These are phyloP conservation scores for Hibiscus trionum DNA, from an alignment of 345 rosid genomes.

Conservation along the genomic window DNA sequence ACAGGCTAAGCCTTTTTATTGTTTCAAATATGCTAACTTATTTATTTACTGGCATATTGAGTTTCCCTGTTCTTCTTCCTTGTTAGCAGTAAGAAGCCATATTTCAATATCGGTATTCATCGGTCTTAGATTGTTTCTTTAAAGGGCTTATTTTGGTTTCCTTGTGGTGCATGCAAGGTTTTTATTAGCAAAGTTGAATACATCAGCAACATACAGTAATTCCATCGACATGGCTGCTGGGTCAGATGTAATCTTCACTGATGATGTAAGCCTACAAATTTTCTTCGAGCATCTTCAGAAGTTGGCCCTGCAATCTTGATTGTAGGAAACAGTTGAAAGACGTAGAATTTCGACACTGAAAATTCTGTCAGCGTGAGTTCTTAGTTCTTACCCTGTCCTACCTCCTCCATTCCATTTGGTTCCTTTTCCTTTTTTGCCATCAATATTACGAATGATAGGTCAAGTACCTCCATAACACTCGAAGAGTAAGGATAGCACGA, in stretches of 20 bases:
- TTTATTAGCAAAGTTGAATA: conserved; percentile 89
- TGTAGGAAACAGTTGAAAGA: conserved; percentile 9
- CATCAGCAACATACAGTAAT: conserved; percentile 85
- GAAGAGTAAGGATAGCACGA: conserved; percentile 15
- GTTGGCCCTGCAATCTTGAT: conserved; percentile 93
- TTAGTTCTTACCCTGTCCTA: conserved; percentile 13
- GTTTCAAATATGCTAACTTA: too few species aligned
- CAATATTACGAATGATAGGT: conserved; percentile 3
- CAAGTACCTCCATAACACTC: conserved; percentile 11
- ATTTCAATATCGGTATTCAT: background rate
- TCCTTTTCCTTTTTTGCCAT: conserved; percentile 16
- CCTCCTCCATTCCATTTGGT: conserved; percentile 14
- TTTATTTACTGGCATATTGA: too few species aligned
- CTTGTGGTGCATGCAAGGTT: conserved; percentile 67
- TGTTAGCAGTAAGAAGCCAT: too few species aligned
- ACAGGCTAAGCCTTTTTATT: too few species aligned
- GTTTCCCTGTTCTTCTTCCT: too few species aligned
- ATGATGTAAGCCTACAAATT: conserved; percentile 93
- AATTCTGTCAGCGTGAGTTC: conserved; percentile 21
- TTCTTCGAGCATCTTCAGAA: conserved; percentile 93
- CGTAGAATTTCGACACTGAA: conserved; percentile 9
- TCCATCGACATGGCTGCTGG: conserved; percentile 73
- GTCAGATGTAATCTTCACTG: conserved; percentile 83
- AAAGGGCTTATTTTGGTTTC: background rate
- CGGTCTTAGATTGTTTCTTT: background rate